Percentiles rank a stretch among this genome's conserved stretches.
phyloP scores from a whole-genome alignment of 441 rosid species.

The Erodium trifolium region DNA sequence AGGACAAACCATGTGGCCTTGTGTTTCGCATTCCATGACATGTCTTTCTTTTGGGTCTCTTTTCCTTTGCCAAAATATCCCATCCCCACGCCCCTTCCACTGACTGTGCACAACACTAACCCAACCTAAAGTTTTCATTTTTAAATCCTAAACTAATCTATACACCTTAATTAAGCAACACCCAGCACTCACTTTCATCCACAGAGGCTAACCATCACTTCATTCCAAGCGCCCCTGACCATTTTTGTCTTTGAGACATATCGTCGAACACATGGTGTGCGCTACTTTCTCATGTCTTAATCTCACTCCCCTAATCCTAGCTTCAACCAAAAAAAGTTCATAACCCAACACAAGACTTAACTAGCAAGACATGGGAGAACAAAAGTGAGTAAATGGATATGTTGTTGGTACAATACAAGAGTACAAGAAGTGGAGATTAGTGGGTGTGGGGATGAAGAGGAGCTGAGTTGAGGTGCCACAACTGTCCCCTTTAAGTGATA shows the following conservation, averaged over 20 bases:
- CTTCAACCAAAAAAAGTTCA: neutral
- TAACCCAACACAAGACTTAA: neutral
- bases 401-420: neutral
- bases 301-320: neutral
- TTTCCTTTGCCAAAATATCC: neutral
- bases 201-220: neutral
- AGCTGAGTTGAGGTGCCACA: constrained; percentile 11
- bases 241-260: neutral
- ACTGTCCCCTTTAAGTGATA: constrained; percentile 6
- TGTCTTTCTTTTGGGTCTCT: constrained; percentile 25
- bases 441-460: neutral
- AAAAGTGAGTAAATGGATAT: neutral
- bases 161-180: neutral
- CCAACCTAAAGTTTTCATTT: neutral
- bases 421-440: neutral
- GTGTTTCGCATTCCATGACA: constrained; percentile 46
- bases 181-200: neutral
- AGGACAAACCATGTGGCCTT: constrained; percentile 34
- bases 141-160: neutral
- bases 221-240: neutral
- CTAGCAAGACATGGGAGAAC: neutral
- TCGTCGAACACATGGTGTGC: constrained; percentile 7
- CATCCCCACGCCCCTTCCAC: constrained; percentile 16
- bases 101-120: neutral
- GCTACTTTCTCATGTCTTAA: neutral